Evolutionary conservation across 1,284 basidiomycete genomes (phyloP).

Genomic region (Wallemia hederae): DNA sequence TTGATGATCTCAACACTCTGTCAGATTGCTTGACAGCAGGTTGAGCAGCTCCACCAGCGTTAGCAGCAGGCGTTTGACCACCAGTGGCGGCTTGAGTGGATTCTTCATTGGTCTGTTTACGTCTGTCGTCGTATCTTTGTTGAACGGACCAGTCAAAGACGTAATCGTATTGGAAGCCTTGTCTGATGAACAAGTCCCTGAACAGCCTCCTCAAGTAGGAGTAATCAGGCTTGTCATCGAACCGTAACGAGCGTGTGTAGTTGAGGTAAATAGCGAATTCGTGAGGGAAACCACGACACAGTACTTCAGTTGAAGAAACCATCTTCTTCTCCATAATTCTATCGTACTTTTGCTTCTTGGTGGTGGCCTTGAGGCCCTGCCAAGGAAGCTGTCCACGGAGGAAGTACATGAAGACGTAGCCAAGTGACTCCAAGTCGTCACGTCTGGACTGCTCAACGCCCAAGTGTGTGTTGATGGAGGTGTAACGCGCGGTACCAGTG

Average conservation of each 20-base stretch:
- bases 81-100: not conserved
- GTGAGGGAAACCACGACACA: slow-evolving; percentile 88
- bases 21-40: not conserved
- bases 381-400: slow-evolving; percentile 81
- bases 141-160: slow-evolving; percentile 95
- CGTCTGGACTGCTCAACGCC: slow-evolving; percentile 90
- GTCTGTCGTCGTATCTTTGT: slow-evolving; percentile 14
- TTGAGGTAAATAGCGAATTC: slow-evolving; percentile 95
- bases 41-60: not conserved
- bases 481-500: slow-evolving; percentile 95
- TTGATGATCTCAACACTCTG: not conserved
- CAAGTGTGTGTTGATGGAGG: slow-evolving; percentile 94
- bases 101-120: not conserved
- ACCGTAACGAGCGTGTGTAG: slow-evolving; percentile 82
- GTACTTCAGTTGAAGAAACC: slow-evolving; percentile 82
- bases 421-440: slow-evolving; percentile 82
- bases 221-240: slow-evolving; percentile 95
- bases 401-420: slow-evolving; percentile 96
- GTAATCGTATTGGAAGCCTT: slow-evolving; percentile 93
- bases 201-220: slow-evolving; percentile 92
- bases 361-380: slow-evolving; percentile 93
- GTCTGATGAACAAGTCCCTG: slow-evolving; percentile 85
- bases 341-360: slow-evolving; percentile 99
- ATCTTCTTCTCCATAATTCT: slow-evolving; percentile 99
- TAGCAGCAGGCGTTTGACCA: not conserved